Percentiles rank a stretch among this genome's conserved stretches.
These are phyloP conservation scores for Ceratobasidium sp. DNA, from an alignment of 1,284 basidiomycete genomes.

Conservation along the genomic window DNA sequence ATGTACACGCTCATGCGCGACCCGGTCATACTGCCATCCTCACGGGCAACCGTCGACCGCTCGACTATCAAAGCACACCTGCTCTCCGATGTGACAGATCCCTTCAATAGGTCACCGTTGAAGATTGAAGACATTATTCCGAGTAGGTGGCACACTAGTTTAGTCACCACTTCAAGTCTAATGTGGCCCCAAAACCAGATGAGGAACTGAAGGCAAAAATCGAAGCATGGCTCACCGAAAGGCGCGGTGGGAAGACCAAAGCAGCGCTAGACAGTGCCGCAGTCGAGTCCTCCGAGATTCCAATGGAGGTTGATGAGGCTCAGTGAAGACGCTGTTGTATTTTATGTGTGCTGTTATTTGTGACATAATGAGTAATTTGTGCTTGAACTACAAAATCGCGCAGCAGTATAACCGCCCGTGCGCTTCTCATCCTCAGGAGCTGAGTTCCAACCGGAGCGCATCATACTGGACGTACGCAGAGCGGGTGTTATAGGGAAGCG, in stretches of 20 bases:
- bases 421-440: background rate
- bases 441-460: constrained; percentile 52
- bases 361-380: background rate
- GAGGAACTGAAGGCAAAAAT: constrained; percentile 72
- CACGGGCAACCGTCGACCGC: constrained; percentile 84
- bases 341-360: constrained; percentile 14
- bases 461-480: constrained; percentile 53
- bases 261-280: constrained; percentile 27
- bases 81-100: constrained; percentile 90
- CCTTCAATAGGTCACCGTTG: constrained; percentile 88
- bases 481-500: constrained; percentile 52
- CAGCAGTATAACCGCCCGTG: constrained; percentile 2
- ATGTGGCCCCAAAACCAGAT: constrained; percentile 57
- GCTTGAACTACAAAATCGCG: background rate
- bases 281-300: constrained; percentile 16
- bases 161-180: background rate
- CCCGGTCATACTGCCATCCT: constrained; percentile 92
- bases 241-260: constrained; percentile 51
- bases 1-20: constrained; percentile 97
- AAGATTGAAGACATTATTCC: constrained; percentile 84
- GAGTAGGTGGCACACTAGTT: constrained; percentile 57
- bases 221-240: constrained; percentile 69
- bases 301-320: constrained; percentile 34
- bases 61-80: constrained; percentile 97
- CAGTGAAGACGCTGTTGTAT: background rate